Conservation (phyloP, 345 rosid species). For the Citrus inodora region DNA sequence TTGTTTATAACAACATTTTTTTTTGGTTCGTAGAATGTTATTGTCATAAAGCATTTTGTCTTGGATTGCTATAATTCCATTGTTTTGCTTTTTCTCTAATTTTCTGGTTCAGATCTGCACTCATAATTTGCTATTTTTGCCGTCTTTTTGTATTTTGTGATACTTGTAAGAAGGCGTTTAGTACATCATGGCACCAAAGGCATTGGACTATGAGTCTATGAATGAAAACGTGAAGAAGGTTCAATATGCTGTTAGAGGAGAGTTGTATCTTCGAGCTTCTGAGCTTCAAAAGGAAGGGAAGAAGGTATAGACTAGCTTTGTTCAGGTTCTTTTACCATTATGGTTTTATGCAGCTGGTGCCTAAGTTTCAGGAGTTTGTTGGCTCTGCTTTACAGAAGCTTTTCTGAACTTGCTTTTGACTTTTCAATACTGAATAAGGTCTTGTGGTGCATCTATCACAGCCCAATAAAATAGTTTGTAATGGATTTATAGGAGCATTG, state of each 20-base stretch:
- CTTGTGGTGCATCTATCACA: too few species aligned
- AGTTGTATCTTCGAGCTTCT: conserved; percentile 97
- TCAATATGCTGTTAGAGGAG: conserved; percentile 94
- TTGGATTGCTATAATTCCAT: not conserved
- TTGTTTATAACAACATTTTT: not conserved
- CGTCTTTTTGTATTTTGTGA: conserved; percentile 2
- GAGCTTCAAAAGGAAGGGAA: conserved; percentile 99
- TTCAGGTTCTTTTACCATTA: not conserved
- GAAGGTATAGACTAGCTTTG: conserved; percentile 46
- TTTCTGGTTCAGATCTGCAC: not conserved
- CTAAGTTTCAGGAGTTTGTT: not conserved
- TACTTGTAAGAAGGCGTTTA: conserved; percentile 14
- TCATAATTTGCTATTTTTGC: not conserved
- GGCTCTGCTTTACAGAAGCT: not conserved
- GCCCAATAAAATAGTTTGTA: not conserved
- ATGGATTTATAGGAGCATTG: not conserved
- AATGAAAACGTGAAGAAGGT: conserved; percentile 95
- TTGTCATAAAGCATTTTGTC: not conserved
- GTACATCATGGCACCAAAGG: conserved; percentile 56
- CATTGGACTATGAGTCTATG: conserved; percentile 68
- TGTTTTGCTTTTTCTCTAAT: not conserved
- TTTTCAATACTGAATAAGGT: not conserved
- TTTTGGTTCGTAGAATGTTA: not conserved
- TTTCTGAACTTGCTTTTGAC: not conserved
- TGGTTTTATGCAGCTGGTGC: not conserved